Base-by-base conservation (phyloP, 116 monocot species). In the Posidonia oceanica region DNA sequence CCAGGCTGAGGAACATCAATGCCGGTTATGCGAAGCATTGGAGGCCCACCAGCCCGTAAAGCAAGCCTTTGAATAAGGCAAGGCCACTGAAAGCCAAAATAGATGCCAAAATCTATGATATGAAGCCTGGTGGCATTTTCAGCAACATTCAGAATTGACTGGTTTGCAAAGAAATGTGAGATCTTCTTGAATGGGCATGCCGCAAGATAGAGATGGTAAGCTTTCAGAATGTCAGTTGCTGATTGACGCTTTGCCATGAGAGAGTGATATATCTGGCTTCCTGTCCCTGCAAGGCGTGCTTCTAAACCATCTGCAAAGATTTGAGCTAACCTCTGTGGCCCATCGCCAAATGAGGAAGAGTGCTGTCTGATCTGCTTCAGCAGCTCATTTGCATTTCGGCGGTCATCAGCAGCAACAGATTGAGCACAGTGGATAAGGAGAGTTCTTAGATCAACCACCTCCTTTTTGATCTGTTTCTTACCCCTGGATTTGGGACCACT, bases 51-150 rank as follows among this genome's bases (percentile, higher is more conserved):
- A 20, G 71, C 63, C 62, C 81, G 70, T 14, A 21, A 13, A 17
- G 88, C 54, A 0, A 95, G 76, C 3, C 79, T 69, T 44, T 86
- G 80, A 61, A 95, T 71, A 63, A 95, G 77, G 70, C 86, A 91
- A 29, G 95, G 95, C 95, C 95, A 95, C 59, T 95, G 95, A 76
- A 95, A 95, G 5, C 95, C 95, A 69, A 81, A 91, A 42, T 81
- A 73, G 54, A 91, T 91, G 7, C 95, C 91, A 42, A 86, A 95
- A 68, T 95, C 91, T 63, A 95, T 69, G n/a, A 95, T 88, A 72
- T 95, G 95, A 5, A 95, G 61, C 54, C 64, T 84, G 0, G 69
- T 70, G n/a, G 82, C 75, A 64, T 82, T 82, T 67, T 83, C 74
- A 37, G 83, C 72, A 3, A 62, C 71, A 69, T 88, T 65, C 54